Percentiles rank a stretch among this genome's conserved stretches.
Conservation (phyloP, 192 early-diverging fungal genomes). For the Coemansia sp. region DNA sequence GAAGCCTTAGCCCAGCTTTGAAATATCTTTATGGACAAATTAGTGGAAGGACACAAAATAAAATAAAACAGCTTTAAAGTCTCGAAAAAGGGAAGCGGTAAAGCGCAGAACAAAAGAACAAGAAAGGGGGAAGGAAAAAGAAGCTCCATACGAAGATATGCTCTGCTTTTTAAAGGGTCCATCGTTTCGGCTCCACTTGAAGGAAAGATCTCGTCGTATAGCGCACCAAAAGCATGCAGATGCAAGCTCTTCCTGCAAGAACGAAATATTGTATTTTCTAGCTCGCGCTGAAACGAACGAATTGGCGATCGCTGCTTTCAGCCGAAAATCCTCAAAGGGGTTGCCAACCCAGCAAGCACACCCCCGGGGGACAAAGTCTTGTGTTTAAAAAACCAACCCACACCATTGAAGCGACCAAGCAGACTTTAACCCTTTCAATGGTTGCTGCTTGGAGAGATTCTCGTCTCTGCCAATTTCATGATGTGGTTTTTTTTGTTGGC, state of each 20-base stretch:
- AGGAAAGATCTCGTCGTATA: not conserved
- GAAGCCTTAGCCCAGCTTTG: not conserved
- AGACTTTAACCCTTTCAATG: no score
- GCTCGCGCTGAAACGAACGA: not conserved
- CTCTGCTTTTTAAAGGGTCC: not conserved
- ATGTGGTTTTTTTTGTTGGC: no score
- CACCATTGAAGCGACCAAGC: not conserved
- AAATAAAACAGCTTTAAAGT: not conserved
- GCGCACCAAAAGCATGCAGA: not conserved
- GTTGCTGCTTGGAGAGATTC: no score
- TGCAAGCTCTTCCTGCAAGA: not conserved
- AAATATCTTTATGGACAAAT: not conserved
- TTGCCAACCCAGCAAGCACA: not conserved
- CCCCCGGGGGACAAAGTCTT: not conserved
- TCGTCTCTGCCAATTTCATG: no score
- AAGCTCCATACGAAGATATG: not conserved
- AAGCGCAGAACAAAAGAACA: conserved; percentile 3
- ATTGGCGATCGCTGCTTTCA: not conserved
- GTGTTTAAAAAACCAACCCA: not conserved
- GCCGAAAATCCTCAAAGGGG: not conserved
- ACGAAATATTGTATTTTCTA: conserved; percentile 1
- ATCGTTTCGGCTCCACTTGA: not conserved
- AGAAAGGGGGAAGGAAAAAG: conserved; percentile 1
- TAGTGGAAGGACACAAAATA: not conserved
- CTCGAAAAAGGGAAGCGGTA: not conserved